Evolutionary conservation across 2,329 filamentous ascomycete species (phyloP).

Genomic region (Gaeumannomyces sp.): DNA sequence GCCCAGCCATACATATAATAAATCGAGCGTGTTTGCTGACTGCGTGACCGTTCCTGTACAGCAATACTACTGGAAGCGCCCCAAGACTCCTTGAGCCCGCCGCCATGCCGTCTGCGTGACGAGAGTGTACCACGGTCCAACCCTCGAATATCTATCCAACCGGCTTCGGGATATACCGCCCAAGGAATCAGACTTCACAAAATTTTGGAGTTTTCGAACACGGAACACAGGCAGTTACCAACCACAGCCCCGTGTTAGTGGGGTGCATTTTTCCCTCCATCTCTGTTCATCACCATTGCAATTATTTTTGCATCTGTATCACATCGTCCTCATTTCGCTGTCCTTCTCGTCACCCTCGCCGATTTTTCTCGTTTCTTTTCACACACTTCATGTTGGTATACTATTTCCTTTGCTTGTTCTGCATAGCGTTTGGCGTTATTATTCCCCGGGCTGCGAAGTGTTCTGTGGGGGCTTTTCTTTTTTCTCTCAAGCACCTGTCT

Average conservation of each 20-base stretch:
- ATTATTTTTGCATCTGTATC: not conserved
- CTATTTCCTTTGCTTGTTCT: conserved; percentile 8
- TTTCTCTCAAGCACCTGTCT: not conserved
- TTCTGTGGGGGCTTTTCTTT: not conserved
- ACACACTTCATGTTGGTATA: conserved; percentile 4
- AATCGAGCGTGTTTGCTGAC: not conserved
- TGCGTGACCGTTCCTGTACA: conserved; percentile 23
- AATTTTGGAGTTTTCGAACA: not conserved
- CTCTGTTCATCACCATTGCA: not conserved
- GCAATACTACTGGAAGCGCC: conserved; percentile 68
- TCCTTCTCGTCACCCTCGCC: not conserved
- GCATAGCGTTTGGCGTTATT: conserved; percentile 24
- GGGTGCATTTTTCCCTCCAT: not conserved
- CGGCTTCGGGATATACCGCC: conserved; percentile 11
- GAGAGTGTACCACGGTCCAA: not conserved
- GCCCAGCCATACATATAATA: not conserved
- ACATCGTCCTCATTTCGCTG: conserved; percentile 4
- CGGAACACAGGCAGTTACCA: not conserved
- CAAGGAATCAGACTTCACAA: not conserved
- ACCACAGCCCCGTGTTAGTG: not conserved
- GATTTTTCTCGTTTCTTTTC: not conserved
- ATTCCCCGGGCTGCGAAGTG: not conserved
- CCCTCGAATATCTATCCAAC: conserved; percentile 1
- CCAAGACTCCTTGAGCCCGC: conserved; percentile 44
- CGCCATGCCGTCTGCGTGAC: not conserved